phyloP scores from a whole-genome alignment of 1,284 basidiomycete genomes.

The Melampsora larici-populina region DNA sequence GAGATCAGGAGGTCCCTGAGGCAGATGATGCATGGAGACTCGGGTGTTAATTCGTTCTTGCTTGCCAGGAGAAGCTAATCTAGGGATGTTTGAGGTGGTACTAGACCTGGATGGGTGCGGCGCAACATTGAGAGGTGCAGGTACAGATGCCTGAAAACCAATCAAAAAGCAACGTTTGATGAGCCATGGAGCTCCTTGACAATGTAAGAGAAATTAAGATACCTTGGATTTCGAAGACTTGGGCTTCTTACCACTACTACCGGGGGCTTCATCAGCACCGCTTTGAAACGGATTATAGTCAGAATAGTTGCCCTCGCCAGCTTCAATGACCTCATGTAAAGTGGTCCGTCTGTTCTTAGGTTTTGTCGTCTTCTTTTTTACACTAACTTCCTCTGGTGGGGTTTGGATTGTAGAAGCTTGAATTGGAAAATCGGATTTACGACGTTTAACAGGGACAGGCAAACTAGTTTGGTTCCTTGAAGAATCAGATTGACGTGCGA shows the following conservation, averaged over 20 bases:
- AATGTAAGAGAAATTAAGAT: neutral
- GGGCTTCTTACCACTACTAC: conserved; percentile 37
- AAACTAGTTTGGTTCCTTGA: neutral
- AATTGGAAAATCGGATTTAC: conserved; percentile 29
- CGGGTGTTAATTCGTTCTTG: conserved; percentile 5
- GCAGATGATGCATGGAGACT: neutral
- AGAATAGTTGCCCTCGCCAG: conserved; percentile 55
- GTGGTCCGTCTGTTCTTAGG: conserved; percentile 31
- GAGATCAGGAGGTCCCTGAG: neutral
- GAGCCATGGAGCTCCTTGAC: neutral
- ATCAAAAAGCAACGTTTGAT: neutral
- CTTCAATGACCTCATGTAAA: conserved; percentile 32
- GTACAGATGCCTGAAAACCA: conserved; percentile 17
- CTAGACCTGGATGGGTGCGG: conserved; percentile 18
- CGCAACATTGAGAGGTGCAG: conserved; percentile 8
- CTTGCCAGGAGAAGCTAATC: neutral
- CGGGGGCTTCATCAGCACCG: conserved; percentile 56
- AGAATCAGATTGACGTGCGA: neutral
- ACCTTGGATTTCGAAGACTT: conserved; percentile 24
- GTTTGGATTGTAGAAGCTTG: conserved; percentile 14
- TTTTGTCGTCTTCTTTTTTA: conserved; percentile 18
- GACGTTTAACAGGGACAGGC: conserved; percentile 28
- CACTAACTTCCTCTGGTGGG: neutral
- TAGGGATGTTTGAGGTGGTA: conserved; percentile 24
- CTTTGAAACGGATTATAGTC: conserved; percentile 61